Base-by-base conservation (phyloP, 192 early-diverging fungal species). In the Cetraspora pellucida region DNA sequence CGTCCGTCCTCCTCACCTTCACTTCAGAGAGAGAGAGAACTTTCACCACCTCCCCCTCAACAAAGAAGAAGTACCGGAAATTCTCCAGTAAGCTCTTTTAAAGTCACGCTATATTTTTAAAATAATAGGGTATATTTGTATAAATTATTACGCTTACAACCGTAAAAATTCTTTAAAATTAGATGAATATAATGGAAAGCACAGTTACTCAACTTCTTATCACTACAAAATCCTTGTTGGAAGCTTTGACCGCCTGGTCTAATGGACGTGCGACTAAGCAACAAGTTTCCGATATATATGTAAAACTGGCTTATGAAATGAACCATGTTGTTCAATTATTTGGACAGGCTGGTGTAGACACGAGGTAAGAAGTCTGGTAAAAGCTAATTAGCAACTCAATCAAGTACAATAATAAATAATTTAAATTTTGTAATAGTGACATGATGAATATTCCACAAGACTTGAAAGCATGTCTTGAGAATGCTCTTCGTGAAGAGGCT, bases 211-310 rank as follows among this genome's bases (percentile, higher is more conserved):
- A 81, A 67, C 75, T 88, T 6, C 44, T 88, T 49, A 49, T 83
- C 28, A 81, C 83, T 10, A 88, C 87, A 14, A 88, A 86, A 69
- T 80, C 80, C 37, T 78, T 88, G 17, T 52, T 88, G 21, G 85
- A 86, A 46, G 72, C 80, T 19, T 74, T 88, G 19, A 88, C 87
- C 3, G 70, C 74, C 4, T 88, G 87, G 87, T 83, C 85, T 8
- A 60, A n/a, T 10, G 28, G 66, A 0, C 80, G 72, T 45, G 80
- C 80, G 64, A 80, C 46, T 10, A 79, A 83, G 49, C 80, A 86
- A 68, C 77, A 84, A 13, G 83, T 88, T 25, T 84, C 79, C 10
- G 82, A 85, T 31, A 81, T 82, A 21, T 88, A 81, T 78, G 77
- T 83, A 10, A 74, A 80, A 61, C 81, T 88, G 11, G 72, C 76